A percentile compares a stretch with the other conserved stretches of the same genome.
These are phyloP conservation scores for Solanum medicagineum DNA, from an alignment of 257 asterid species.

Conservation along the genomic window DNA sequence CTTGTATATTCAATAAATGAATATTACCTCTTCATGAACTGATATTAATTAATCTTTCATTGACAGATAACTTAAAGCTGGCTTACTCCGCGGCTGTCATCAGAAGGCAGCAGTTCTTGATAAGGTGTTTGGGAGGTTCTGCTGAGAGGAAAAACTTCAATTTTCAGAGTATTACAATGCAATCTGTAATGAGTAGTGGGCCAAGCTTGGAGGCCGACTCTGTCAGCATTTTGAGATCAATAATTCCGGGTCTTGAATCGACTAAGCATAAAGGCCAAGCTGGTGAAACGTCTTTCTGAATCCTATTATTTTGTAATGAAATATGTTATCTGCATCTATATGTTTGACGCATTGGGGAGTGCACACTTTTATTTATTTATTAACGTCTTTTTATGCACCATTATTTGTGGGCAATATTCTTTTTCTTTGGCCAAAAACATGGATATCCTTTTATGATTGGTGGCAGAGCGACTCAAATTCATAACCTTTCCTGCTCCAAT, in stretches of 20 bases:
- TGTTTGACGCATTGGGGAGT: background rate
- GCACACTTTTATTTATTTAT: background rate
- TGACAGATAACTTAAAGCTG: conserved; percentile 36
- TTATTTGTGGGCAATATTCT: background rate
- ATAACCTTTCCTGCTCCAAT: background rate
- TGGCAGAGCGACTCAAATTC: background rate
- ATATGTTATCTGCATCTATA: background rate
- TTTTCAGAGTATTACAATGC: conserved; percentile 36
- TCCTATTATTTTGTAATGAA: background rate
- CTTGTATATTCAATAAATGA: background rate
- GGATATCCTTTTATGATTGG: background rate
- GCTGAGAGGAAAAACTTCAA: conserved; percentile 8
- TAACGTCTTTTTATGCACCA: background rate
- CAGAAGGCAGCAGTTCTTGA: conserved; percentile 63
- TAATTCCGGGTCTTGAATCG: conserved; percentile 68
- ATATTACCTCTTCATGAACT: background rate
- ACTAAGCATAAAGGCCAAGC: conserved; percentile 94
- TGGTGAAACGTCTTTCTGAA: conserved; percentile 28
- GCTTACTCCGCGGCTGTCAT: conserved; percentile 34
- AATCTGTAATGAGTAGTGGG: conserved; percentile 36
- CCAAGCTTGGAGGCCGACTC: conserved; percentile 57
- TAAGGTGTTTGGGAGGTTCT: conserved; percentile 59
- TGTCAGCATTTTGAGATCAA: conserved; percentile 53
- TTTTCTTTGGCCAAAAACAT: background rate
- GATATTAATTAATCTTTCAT: background rate